Evolutionary conservation across 2,329 filamentous ascomycete species (phyloP).

Genomic region (Hymenoscyphus fraxineus): DNA sequence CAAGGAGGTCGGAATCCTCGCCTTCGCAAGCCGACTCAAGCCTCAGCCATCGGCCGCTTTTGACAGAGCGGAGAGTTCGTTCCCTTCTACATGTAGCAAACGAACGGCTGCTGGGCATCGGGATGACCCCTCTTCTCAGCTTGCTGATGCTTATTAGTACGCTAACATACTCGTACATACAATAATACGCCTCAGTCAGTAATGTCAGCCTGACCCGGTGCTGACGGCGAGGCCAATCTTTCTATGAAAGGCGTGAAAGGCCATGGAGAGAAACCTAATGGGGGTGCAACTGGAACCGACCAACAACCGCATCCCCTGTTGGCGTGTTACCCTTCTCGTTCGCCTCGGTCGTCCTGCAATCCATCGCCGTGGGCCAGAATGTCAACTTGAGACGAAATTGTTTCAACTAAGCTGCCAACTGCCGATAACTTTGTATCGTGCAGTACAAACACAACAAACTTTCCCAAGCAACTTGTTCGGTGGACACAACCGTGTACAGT

Average conservation of each 20-base stretch:
- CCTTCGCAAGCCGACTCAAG: not conserved
- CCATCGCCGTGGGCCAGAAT: not conserved
- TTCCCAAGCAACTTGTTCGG: not conserved
- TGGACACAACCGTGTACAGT: not conserved
- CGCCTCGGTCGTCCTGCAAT: not conserved
- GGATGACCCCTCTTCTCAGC: constrained; percentile 5
- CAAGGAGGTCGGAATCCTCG: not conserved
- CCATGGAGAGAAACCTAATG: not conserved
- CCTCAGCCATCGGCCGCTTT: constrained; percentile 4
- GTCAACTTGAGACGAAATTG: constrained; percentile 24
- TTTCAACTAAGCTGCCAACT: constrained; percentile 17
- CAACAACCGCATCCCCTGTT: not conserved
- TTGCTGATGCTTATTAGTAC: constrained; percentile 1
- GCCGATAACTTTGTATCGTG: not conserved
- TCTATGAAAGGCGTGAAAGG: not conserved
- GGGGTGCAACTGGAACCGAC: not conserved
- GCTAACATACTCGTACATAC: not conserved
- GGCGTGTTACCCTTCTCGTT: not conserved
- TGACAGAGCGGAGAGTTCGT: not conserved
- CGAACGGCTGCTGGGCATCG: constrained; percentile 1
- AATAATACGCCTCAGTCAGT: not conserved
- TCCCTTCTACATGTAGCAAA: not conserved
- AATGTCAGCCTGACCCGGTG: constrained; percentile 5
- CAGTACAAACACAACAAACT: not conserved
- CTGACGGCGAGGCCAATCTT: constrained; percentile 6